Percentiles rank a stretch among this genome's conserved stretches.
These are phyloP conservation scores for Decorospora gaudefroyi DNA, from an alignment of 2,329 filamentous ascomycete species.

Conservation along the genomic window DNA sequence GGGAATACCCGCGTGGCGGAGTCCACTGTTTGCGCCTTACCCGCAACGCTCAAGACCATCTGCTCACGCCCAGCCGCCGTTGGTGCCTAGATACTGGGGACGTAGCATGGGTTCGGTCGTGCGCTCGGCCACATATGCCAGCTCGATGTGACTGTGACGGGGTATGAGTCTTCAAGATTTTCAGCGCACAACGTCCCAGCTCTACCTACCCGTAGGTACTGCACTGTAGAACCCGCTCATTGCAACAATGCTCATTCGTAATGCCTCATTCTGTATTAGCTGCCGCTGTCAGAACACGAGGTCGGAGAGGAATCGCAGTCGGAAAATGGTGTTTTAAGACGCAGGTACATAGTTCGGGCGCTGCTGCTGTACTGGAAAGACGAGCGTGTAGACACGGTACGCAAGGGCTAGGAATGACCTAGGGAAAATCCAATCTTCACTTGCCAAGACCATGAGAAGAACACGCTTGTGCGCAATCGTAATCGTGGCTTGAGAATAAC, in stretches of 20 bases:
- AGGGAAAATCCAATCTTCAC: neutral
- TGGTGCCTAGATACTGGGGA: slow-evolving; percentile 20
- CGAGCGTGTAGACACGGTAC: neutral
- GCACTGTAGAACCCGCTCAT: slow-evolving; percentile 4
- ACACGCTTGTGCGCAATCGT: too few relatives aligned
- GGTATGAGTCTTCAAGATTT: slow-evolving; percentile 7
- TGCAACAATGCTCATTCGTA: slow-evolving; percentile 27
- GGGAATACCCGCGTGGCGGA: slow-evolving; percentile 36
- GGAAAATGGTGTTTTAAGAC: slow-evolving; percentile 23
- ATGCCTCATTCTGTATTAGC: slow-evolving; percentile 23
- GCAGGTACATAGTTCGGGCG: slow-evolving; percentile 17
- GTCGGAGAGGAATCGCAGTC: slow-evolving; percentile 17
- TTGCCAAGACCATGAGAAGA: too few relatives aligned
- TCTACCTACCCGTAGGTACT: too few relatives aligned
- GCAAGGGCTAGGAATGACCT: too few relatives aligned
- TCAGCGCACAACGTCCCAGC: slow-evolving; percentile 24
- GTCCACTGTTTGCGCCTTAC: slow-evolving; percentile 21
- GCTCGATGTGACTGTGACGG: slow-evolving; percentile 14
- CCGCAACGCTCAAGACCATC: slow-evolving; percentile 15
- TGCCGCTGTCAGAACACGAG: slow-evolving; percentile 31
- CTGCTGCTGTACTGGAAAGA: slow-evolving; percentile 9
- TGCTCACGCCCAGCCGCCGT: slow-evolving; percentile 17
- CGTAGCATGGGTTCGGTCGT: slow-evolving; percentile 7
- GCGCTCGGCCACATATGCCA: slow-evolving; percentile 17
- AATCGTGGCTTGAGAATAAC: too few relatives aligned